Evolutionary conservation across 1,284 basidiomycete genomes (phyloP).

Genomic region (Meira nashicola): DNA sequence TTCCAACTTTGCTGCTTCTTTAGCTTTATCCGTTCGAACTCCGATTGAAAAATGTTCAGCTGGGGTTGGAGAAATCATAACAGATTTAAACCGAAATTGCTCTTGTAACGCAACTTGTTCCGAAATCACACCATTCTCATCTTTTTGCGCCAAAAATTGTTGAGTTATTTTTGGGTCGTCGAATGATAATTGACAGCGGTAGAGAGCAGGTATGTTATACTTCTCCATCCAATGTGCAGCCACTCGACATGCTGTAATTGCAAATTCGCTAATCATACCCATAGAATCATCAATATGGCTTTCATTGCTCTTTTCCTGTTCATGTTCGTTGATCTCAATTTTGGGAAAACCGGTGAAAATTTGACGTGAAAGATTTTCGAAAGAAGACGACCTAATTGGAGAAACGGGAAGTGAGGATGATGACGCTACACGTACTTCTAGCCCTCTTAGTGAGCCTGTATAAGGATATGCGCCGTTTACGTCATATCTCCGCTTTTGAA

Average conservation of each 20-base stretch:
- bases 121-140: slow-evolving; percentile 4
- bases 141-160: background rate
- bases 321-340: slow-evolving; percentile 15
- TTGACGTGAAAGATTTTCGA: slow-evolving; percentile 1
- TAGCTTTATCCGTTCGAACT: slow-evolving; percentile 56
- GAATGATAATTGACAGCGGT: slow-evolving; percentile 57
- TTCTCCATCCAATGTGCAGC: slow-evolving; percentile 70
- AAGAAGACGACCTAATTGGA: background rate
- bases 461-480: slow-evolving; percentile 1
- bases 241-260: slow-evolving; percentile 74
- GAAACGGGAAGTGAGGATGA: background rate
- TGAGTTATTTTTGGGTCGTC: background rate
- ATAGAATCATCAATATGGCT: slow-evolving; percentile 6
- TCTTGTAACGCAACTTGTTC: slow-evolving; percentile 13
- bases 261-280: slow-evolving; percentile 69
- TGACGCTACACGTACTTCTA: no score
- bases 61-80: slow-evolving; percentile 51
- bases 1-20: background rate
- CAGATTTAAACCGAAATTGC: slow-evolving; percentile 14
- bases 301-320: background rate
- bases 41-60: slow-evolving; percentile 69
- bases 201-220: slow-evolving; percentile 64
- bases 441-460: no score
- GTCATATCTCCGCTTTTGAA: slow-evolving; percentile 2
- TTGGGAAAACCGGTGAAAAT: slow-evolving; percentile 32